phyloP scores from a whole-genome alignment of 257 asterid species.

The Scutellaria galericulata region DNA sequence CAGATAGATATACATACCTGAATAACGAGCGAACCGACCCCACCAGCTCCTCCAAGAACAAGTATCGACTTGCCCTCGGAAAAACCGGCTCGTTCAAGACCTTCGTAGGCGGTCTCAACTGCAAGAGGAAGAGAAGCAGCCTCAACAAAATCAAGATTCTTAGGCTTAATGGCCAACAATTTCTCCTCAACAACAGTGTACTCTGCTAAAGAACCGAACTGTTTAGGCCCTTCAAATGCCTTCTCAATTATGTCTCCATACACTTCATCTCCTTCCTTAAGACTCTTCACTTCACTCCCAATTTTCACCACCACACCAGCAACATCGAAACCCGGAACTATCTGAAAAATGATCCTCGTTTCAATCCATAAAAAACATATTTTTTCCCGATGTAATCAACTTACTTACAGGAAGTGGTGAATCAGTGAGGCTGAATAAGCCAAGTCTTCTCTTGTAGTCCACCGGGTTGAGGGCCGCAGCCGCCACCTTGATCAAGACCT shows the following conservation, averaged over 20 bases:
- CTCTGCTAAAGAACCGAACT: slow-evolving; percentile 74
- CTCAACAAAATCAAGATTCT: slow-evolving; percentile 64
- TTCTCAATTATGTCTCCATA: slow-evolving; percentile 83
- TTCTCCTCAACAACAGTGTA: slow-evolving; percentile 86
- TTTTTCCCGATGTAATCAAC: neutral
- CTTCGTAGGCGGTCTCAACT: slow-evolving; percentile 82
- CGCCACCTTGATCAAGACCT: slow-evolving; percentile 74
- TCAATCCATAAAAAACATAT: too few species aligned
- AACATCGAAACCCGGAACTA: slow-evolving; percentile 80
- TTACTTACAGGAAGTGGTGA: slow-evolving; percentile 82
- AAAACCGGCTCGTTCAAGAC: slow-evolving; percentile 67
- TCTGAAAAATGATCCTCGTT: slow-evolving; percentile 35
- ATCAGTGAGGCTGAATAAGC: slow-evolving; percentile 67
- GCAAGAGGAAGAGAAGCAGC: slow-evolving; percentile 90
- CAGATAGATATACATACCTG: slow-evolving; percentile 40
- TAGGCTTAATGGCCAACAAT: slow-evolving; percentile 72
- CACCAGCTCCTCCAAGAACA: slow-evolving; percentile 95
- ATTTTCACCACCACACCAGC: slow-evolving; percentile 85
- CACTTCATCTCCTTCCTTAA: slow-evolving; percentile 90
- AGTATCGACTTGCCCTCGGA: slow-evolving; percentile 75
- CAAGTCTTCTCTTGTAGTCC: slow-evolving; percentile 77
- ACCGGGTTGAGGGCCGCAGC: slow-evolving; percentile 91
- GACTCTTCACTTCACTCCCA: slow-evolving; percentile 73
- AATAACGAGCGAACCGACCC: slow-evolving; percentile 88
- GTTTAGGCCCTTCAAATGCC: slow-evolving; percentile 72